These are phyloP conservation scores for Parsonsia alboflavescens DNA, from an alignment of 257 asterid species.

Conservation along the genomic window DNA sequence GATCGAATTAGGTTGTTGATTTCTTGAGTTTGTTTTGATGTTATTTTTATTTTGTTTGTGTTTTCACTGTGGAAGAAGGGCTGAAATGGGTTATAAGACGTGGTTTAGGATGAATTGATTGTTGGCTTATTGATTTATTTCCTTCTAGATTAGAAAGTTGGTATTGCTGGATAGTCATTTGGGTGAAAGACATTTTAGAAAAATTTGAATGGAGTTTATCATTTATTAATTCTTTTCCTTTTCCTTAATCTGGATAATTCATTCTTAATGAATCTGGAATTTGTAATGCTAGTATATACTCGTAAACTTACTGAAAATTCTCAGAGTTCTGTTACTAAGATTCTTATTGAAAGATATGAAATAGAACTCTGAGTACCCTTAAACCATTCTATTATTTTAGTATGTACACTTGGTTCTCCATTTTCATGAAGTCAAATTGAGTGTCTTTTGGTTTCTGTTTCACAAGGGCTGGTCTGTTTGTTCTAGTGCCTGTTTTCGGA, in stretches of 20 bases:
- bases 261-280: too few relatives aligned
- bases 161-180: not conserved
- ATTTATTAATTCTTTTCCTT: too few relatives aligned
- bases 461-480: not conserved
- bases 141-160: not conserved
- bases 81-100: not conserved
- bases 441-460: not conserved
- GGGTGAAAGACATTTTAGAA: not conserved
- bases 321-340: too few relatives aligned
- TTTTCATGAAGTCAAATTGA: not conserved
- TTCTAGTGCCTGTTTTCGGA: not conserved
- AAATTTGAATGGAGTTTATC: too few relatives aligned
- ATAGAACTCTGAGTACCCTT: not conserved
- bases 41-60: not conserved
- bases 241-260: too few relatives aligned
- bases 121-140: not conserved
- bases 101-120: not conserved
- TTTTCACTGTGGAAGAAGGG: not conserved
- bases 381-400: not conserved
- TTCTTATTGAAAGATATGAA: not conserved
- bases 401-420: not conserved
- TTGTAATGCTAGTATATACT: too few relatives aligned
- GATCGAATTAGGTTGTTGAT: not conserved
- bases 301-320: too few relatives aligned
- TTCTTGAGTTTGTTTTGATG: not conserved